These are phyloP conservation scores for Lipomyces starkeyi DNA, from an alignment of 805 yeast genomes.

Conservation along the genomic window DNA sequence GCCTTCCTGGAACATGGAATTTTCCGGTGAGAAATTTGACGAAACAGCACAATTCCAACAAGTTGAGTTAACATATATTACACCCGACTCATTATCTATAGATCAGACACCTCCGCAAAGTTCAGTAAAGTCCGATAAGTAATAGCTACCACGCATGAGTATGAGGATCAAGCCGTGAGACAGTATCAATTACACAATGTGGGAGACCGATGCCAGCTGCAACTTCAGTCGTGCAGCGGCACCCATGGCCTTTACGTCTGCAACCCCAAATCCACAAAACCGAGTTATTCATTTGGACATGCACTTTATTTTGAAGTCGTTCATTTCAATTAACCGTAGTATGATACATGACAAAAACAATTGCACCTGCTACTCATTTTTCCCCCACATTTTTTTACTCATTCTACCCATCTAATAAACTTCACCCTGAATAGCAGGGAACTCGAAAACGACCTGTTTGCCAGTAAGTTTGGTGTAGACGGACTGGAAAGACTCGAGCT, in stretches of 20 bases:
- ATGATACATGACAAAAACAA: constrained; percentile 18
- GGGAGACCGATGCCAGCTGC: neutral
- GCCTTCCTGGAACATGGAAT: too few relatives aligned
- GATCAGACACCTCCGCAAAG: too few relatives aligned
- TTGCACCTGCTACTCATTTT: constrained; percentile 6
- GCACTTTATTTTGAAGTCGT: constrained; percentile 6
- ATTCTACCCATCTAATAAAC: constrained; percentile 43
- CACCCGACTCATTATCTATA: too few relatives aligned
- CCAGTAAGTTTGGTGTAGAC: constrained; percentile 98
- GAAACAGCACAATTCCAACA: too few relatives aligned
- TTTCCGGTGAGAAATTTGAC: too few relatives aligned
- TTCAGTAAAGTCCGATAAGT: too few relatives aligned
- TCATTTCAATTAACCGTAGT: constrained; percentile 16
- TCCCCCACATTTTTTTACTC: constrained; percentile 1
- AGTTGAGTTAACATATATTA: too few relatives aligned
- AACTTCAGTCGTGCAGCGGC: neutral
- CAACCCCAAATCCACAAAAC: neutral
- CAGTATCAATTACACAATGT: too few relatives aligned
- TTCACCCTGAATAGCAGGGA: constrained; percentile 57
- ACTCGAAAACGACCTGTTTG: constrained; percentile 98
- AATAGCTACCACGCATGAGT: too few relatives aligned
- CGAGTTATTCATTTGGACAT: constrained; percentile 11
- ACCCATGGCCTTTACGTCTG: neutral
- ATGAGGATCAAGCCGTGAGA: too few relatives aligned
- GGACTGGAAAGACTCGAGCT: constrained; percentile 98